phyloP scores from a whole-genome alignment of 2,329 filamentous ascomycete genomes.

The Arachnopeziza araneosa region DNA sequence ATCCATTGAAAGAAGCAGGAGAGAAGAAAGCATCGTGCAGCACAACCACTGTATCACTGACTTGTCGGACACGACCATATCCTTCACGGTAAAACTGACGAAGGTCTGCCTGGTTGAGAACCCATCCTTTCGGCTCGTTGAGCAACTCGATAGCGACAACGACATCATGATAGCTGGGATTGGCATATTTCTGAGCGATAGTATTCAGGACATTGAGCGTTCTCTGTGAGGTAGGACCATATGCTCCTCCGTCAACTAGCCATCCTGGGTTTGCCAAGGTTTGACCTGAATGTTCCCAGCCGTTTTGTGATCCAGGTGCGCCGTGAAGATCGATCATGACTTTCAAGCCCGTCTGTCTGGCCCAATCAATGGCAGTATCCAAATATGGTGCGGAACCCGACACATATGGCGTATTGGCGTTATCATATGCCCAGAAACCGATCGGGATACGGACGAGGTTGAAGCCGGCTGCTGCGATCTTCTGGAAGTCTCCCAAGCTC shows the following conservation, averaged over 20 bases:
- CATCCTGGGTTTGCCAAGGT: neutral
- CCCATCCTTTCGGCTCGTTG: constrained; percentile 39
- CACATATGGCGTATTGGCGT: constrained; percentile 43
- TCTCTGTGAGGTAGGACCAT: neutral
- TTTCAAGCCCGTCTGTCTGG: constrained; percentile 42
- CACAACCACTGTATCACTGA: constrained; percentile 42
- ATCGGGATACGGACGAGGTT: constrained; percentile 54
- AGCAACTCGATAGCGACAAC: constrained; percentile 48
- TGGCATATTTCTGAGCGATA: constrained; percentile 50
- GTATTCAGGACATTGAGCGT: constrained; percentile 44
- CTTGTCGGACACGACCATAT: constrained; percentile 37
- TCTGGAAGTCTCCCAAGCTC: constrained; percentile 35
- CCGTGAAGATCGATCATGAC: constrained; percentile 53
- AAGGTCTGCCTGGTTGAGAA: constrained; percentile 7
- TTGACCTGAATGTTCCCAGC: constrained; percentile 3
- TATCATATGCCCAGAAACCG: constrained; percentile 53
- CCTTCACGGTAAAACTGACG: constrained; percentile 41
- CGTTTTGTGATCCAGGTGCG: constrained; percentile 31
- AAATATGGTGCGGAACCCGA: constrained; percentile 45
- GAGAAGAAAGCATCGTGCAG: constrained; percentile 50
- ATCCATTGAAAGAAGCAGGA: constrained; percentile 52
- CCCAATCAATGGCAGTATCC: constrained; percentile 50
- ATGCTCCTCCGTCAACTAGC: neutral
- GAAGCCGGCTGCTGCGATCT: constrained; percentile 47
- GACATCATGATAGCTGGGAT: constrained; percentile 45